These are phyloP conservation scores for Schizopora paradoxa DNA, from an alignment of 1,284 basidiomycete genomes.

Conservation along the genomic window DNA sequence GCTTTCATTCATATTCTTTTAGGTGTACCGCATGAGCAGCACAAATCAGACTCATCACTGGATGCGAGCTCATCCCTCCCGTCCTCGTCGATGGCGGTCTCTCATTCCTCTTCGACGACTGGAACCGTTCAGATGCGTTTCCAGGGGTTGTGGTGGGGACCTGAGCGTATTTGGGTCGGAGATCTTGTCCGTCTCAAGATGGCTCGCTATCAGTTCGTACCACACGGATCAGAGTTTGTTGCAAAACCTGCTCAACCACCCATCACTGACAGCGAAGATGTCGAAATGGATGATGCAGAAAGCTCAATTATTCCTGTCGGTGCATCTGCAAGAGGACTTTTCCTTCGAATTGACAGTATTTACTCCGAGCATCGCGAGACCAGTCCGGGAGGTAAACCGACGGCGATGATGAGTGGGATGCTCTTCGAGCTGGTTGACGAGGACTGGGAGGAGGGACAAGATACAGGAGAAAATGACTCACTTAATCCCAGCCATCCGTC, in stretches of 20 bases:
- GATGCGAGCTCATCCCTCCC: conserved; percentile 22
- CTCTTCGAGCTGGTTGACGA: conserved; percentile 69
- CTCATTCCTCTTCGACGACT: conserved; percentile 17
- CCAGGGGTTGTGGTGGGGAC: conserved; percentile 85
- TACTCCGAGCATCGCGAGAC: conserved; percentile 50
- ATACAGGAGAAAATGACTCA: conserved; percentile 21
- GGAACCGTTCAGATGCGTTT: conserved; percentile 44
- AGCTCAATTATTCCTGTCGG: conserved; percentile 33
- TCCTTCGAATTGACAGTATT: conserved; percentile 60
- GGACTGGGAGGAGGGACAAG: conserved; percentile 44
- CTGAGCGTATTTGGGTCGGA: conserved; percentile 83
- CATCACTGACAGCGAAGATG: conserved; percentile 29
- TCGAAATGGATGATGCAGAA: conserved; percentile 23
- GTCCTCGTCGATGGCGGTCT: conserved; percentile 20
- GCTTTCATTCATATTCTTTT: too few relatives aligned
- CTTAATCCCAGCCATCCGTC: too few relatives aligned
- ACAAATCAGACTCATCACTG: conserved; percentile 15
- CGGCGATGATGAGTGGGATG: conserved; percentile 60
- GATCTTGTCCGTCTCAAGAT: conserved; percentile 79
- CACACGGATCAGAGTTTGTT: conserved; percentile 52
- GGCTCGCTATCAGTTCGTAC: conserved; percentile 57
- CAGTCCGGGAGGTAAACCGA: conserved; percentile 40
- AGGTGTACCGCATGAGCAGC: too few relatives aligned
- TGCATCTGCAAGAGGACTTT: conserved; percentile 55
- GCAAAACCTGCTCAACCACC: conserved; percentile 50